Conservation (phyloP, 1,284 basidiomycete species). For the Agaricales sp. region DNA sequence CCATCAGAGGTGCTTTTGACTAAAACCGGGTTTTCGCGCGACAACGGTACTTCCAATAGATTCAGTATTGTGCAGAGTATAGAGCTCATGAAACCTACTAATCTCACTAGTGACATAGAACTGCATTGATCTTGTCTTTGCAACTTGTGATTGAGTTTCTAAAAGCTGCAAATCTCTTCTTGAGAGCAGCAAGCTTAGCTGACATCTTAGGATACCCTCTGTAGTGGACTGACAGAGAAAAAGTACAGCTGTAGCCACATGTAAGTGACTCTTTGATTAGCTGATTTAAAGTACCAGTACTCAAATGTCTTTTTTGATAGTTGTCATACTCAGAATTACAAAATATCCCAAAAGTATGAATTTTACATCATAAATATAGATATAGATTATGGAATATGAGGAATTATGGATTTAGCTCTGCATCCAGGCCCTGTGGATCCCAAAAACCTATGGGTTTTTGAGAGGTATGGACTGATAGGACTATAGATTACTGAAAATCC, state of each 20-base stretch:
- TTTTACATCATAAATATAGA: conserved; percentile 4
- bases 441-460: conserved; percentile 7
- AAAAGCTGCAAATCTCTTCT: not conserved
- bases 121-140: not conserved
- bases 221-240: not conserved
- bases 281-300: not conserved
- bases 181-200: not conserved
- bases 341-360: conserved; percentile 7
- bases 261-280: not conserved
- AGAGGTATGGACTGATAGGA: conserved; percentile 9
- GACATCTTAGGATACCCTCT: not conserved
- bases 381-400: conserved; percentile 12
- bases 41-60: too few species aligned
- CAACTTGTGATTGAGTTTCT: not conserved
- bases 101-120: too few species aligned
- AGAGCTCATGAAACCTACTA: too few species aligned
- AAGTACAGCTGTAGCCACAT: not conserved
- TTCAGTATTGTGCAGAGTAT: too few species aligned
- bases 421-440: not conserved
- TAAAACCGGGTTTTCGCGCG: too few species aligned
- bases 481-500: conserved; percentile 10
- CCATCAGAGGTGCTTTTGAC: too few species aligned
- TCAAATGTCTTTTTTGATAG: not conserved
- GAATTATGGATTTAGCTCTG: conserved; percentile 10
- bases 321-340: not conserved